Conservation (phyloP, 2,329 filamentous ascomycete genomes). For the Cordyceps sp. region DNA sequence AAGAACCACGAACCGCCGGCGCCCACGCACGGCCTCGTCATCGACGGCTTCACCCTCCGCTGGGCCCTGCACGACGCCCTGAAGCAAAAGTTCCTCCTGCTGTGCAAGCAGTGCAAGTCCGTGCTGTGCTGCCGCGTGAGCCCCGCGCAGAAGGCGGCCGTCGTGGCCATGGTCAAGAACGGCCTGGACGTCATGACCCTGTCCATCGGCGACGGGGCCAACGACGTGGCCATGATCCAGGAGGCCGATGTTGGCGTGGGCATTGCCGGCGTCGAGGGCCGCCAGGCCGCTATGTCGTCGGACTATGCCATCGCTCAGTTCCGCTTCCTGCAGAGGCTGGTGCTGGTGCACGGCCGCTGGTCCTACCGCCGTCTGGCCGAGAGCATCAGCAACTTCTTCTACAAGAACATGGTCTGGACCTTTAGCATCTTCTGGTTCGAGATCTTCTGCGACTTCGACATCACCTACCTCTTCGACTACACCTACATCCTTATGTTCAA, state of each 20-base stretch:
- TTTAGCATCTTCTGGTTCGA: conserved; percentile 96
- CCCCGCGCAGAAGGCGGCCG: conserved; percentile 91
- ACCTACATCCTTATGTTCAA: conserved; percentile 96
- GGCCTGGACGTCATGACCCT: conserved; percentile 93
- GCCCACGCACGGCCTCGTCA: conserved; percentile 80
- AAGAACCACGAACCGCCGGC: conserved; percentile 74
- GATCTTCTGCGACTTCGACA: conserved; percentile 89
- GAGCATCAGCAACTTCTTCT: conserved; percentile 97
- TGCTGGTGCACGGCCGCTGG: conserved; percentile 86
- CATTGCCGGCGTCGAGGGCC: conserved; percentile 82
- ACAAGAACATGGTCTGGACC: conserved; percentile 99
- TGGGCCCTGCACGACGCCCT: conserved; percentile 68
- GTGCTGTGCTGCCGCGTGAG: conserved; percentile 96
- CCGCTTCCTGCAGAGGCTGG: conserved; percentile 66
- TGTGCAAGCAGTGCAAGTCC: conserved; percentile 94
- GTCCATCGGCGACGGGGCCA: conserved; percentile 83
- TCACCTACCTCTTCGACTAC: conserved; percentile 94
- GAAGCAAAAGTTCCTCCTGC: conserved; percentile 80
- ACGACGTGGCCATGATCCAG: conserved; percentile 96
- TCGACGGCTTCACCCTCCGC: conserved; percentile 87
- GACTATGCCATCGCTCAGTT: conserved; percentile 95
- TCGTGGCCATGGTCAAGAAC: conserved; percentile 87
- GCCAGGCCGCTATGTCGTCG: conserved; percentile 89
- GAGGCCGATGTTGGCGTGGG: conserved; percentile 93
- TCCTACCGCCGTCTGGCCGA: conserved; percentile 91